Percentiles rank a stretch among this genome's conserved stretches.
Conservation (phyloP, 768 basidiomycete species). For the Collybia nuda region DNA sequence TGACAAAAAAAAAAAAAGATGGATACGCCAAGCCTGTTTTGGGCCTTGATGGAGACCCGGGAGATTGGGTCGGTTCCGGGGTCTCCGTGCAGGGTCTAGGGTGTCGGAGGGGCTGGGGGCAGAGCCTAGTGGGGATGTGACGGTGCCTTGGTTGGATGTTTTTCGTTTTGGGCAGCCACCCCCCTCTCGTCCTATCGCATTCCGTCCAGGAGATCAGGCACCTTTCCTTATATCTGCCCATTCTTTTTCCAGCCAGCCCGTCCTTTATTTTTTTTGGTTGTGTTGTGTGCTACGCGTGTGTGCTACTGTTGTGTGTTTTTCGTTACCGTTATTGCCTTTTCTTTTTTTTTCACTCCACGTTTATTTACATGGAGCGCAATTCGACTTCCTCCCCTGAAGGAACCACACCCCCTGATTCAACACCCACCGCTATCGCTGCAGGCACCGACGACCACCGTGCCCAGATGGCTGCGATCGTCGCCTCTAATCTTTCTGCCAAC, state of each 20-base stretch:
- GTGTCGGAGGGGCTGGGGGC: background rate
- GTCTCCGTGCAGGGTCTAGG: no score
- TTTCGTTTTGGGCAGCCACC: background rate
- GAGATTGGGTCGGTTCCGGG: no score
- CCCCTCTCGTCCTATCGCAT: no score
- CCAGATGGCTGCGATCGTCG: conserved; percentile 25
- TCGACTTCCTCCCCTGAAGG: conserved; percentile 27
- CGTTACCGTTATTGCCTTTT: conserved; percentile 6
- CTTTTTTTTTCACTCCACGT: background rate
- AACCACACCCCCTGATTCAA: conserved; percentile 22
- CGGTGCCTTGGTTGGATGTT: conserved; percentile 7
- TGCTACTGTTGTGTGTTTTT: conserved; percentile 10
- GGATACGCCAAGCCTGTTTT: no score
- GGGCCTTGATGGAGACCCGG: no score
- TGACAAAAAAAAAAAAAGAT: no score
- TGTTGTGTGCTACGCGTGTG: no score
- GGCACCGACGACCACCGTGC: conserved; percentile 3
- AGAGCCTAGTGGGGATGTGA: conserved; percentile 1
- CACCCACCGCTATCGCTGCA: background rate
- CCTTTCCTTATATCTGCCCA: conserved; percentile 16
- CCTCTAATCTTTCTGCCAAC: no score
- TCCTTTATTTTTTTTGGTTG: no score
- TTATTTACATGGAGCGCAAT: conserved; percentile 25
- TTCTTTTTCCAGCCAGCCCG: no score
- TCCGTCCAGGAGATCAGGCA: conserved; percentile 26